Evolutionary conservation across 2,329 filamentous ascomycete genomes (phyloP), one percentile per base, ranked within the genome.

Genomic region (Ceratocystis ficicola): DNA sequence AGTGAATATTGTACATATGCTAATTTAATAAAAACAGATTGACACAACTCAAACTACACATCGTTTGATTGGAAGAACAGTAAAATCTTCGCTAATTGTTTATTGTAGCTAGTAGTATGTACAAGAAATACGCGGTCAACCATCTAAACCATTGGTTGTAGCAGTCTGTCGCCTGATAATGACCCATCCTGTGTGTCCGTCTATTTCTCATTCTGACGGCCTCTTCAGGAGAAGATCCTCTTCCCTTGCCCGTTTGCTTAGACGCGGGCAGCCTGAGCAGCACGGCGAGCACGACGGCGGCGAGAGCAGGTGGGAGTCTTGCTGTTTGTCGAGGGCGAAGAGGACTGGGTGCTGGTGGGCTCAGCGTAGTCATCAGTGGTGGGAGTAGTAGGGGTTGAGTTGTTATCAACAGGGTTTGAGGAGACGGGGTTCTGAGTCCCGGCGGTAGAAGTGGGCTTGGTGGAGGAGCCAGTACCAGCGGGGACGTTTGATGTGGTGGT

Each of bases 401-500:
- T 17, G 28, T 22, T 0, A 8, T 5, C 48, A 22, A 4, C 7
- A 3, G 48, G 17, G 48, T 20, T 52, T 8, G 46, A 22, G 12
- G 22, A 30, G 30, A 17, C 20, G 52, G 63, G 15, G 46, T 22
- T 44, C 3, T 41, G 36, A 41, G 36, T 3, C 1, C 3, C 4
- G 36, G 36, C 3, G 36, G 0, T 41, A 12, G 36, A 15, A 41
- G 12, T 15, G 12, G 36, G 36, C 36, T 12, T 41, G 10, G 10
- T 4, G 12, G 36, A 15, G 10, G 10, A 4, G 30, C 65, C n/a
- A n/a, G 65, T 46, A 25, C 65, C 32, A n/a, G 44, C 25, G 2
- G 68, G 59, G 1, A 57, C 65, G 44, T 57, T 41, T 41, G 66
- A 65, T 65, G 63, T 28, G 36, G 67, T 44, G 30, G 67, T 61